phyloP scores from a whole-genome alignment of 2,329 filamentous ascomycete genomes.

The Fusarium sp. region DNA sequence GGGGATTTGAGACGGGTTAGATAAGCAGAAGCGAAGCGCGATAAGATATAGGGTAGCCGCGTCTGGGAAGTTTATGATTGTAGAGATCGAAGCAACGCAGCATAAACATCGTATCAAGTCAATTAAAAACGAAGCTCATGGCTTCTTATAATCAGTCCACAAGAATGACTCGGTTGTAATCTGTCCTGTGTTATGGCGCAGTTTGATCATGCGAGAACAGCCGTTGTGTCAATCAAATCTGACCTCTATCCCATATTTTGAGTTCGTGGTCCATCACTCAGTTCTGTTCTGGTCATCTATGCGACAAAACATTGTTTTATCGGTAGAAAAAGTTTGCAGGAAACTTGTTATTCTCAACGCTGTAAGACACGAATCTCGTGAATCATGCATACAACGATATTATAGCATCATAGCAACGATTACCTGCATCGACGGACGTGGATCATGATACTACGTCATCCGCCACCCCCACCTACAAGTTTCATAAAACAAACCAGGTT shows the following conservation, averaged over 20 bases:
- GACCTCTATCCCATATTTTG: fast-evolving
- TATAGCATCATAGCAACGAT: conserved; percentile 17
- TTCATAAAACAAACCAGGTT: conserved; percentile 18
- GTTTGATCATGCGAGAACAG: fast-evolving
- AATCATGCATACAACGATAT: not conserved
- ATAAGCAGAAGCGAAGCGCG: not conserved
- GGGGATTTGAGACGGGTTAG: not conserved
- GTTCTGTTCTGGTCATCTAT: fast-evolving
- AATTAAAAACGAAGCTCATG: fast-evolving
- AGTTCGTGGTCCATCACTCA: fast-evolving
- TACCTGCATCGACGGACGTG: not conserved
- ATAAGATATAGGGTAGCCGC: not conserved
- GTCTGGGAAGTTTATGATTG: fast-evolving
- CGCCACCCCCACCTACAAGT: conserved; percentile 20
- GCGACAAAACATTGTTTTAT: not conserved
- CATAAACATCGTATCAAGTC: not conserved
- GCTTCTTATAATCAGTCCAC: not conserved
- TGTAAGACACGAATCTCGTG: not conserved
- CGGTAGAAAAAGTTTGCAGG: fast-evolving
- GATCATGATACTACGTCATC: conserved; percentile 21
- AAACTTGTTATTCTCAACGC: not conserved
- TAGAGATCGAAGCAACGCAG: fast-evolving
- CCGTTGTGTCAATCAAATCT: fast-evolving
- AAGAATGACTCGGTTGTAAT: too few species aligned
- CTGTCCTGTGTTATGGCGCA: fast-evolving